Percentiles rank a stretch among this genome's conserved stretches.
Evolutionary conservation across 2,329 filamentous ascomycete species (phyloP).

Genomic region (Hypoxylon sp.): DNA sequence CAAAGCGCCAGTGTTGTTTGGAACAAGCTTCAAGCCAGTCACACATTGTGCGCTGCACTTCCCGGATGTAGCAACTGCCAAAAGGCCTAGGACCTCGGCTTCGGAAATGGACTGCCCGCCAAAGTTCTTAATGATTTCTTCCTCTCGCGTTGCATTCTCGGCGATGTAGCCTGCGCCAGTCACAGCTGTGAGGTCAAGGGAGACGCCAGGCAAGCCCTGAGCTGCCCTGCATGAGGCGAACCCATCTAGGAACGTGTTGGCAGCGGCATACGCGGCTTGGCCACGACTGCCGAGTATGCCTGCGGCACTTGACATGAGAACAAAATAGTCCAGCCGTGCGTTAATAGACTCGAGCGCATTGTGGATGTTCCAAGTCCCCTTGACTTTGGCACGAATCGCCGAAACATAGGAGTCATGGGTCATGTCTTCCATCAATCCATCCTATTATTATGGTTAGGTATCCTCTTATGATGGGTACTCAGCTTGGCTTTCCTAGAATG

Average conservation of each 20-base stretch:
- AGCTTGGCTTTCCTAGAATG: neutral
- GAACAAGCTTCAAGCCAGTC: constrained; percentile 51
- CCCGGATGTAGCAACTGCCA: constrained; percentile 44
- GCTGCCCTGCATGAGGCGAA: constrained; percentile 40
- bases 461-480: neutral
- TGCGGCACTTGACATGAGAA: constrained; percentile 41
- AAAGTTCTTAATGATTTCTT: constrained; percentile 43
- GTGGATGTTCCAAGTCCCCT: constrained; percentile 43
- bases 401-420: constrained; percentile 40
- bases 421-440: constrained; percentile 38
- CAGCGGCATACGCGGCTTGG: constrained; percentile 42
- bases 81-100: constrained; percentile 48
- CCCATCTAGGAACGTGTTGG: constrained; percentile 42
- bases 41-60: constrained; percentile 46
- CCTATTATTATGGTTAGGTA: constrained; percentile 35
- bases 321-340: constrained; percentile 37
- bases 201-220: constrained; percentile 35
- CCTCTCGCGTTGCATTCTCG: constrained; percentile 41
- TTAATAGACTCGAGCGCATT: constrained; percentile 39
- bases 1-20: constrained; percentile 33
- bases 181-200: constrained; percentile 41
- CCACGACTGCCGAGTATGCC: constrained; percentile 42
- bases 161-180: constrained; percentile 38
- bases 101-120: constrained; percentile 34
- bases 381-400: constrained; percentile 40